phyloP scores from a whole-genome alignment of 768 basidiomycete genomes.

The Tricholoma sp. region DNA sequence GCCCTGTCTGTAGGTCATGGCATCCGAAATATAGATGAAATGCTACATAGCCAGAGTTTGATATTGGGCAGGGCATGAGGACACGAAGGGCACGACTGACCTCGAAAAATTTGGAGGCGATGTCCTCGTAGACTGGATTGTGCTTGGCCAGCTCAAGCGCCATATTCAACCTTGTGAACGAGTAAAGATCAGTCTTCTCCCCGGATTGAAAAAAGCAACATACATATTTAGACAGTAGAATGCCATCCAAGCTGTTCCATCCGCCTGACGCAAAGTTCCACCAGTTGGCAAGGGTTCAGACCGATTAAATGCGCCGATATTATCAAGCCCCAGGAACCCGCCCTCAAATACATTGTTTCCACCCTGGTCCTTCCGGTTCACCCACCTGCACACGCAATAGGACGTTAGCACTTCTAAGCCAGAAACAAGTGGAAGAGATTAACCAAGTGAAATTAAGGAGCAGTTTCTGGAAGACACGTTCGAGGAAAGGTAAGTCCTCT shows the following conservation, averaged over 20 bases:
- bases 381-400: constrained; percentile 62
- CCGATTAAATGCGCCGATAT: constrained; percentile 97
- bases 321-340: constrained; percentile 96
- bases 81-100: constrained; percentile 25
- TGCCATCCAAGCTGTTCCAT: constrained; percentile 99
- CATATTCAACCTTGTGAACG: constrained; percentile 75
- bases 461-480: constrained; percentile 97
- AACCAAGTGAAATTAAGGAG: constrained; percentile 96
- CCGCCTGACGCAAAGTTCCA: constrained; percentile 90
- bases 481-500: constrained; percentile 89
- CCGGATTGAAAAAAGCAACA: constrained; percentile 15
- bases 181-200: constrained; percentile 2
- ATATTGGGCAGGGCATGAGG: neutral
- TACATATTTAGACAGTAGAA: constrained; percentile 98
- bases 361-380: constrained; percentile 93
- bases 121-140: constrained; percentile 96
- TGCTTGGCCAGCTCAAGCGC: constrained; percentile 97
- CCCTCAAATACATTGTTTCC: constrained; percentile 98
- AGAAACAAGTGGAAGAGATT: constrained; percentile 10
- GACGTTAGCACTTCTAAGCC: neutral
- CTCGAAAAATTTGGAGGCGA: constrained; percentile 97
- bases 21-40: constrained; percentile 97
- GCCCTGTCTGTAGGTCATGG: constrained; percentile 90
- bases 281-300: constrained; percentile 96
- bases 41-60: constrained; percentile 45